These are phyloP conservation scores for Pythium coloratum DNA, from an alignment of 352 stramenopile species.

Conservation along the genomic window DNA sequence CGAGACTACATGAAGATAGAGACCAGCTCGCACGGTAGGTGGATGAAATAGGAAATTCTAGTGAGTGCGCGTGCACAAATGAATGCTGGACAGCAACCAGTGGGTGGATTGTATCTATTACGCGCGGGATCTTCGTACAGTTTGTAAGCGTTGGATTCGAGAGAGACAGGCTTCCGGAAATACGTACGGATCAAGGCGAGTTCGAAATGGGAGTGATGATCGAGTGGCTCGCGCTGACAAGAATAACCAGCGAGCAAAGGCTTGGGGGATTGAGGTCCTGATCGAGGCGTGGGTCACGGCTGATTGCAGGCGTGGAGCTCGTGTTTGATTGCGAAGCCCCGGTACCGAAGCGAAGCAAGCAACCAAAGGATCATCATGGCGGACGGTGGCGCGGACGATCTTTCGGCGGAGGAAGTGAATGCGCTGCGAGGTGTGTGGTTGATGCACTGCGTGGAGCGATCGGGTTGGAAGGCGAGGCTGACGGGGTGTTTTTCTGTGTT, in stretches of 20 bases:
- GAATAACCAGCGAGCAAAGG: slow-evolving; percentile 2
- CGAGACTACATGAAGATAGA: slow-evolving; percentile 6
- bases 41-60: not conserved
- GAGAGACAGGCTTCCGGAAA: not conserved
- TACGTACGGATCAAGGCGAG: not conserved
- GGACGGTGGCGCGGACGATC: slow-evolving; percentile 37
- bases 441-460: not conserved
- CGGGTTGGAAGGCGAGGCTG: not conserved
- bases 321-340: not conserved
- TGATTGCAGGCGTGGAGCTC: not conserved
- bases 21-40: slow-evolving; percentile 2
- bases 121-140: not conserved
- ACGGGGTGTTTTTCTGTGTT: not conserved
- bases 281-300: not conserved
- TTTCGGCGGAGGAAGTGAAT: slow-evolving; percentile 73
- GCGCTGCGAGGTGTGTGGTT: slow-evolving; percentile 54
- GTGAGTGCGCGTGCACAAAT: not conserved
- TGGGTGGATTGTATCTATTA: not conserved
- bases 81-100: not conserved
- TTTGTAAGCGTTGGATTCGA: not conserved
- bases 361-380: slow-evolving; percentile 18
- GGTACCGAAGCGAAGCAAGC: not conserved
- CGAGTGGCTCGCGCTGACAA: not conserved
- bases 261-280: not conserved
- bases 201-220: not conserved